phyloP scores from a whole-genome alignment of 805 yeast species.

The Candida piceae region DNA sequence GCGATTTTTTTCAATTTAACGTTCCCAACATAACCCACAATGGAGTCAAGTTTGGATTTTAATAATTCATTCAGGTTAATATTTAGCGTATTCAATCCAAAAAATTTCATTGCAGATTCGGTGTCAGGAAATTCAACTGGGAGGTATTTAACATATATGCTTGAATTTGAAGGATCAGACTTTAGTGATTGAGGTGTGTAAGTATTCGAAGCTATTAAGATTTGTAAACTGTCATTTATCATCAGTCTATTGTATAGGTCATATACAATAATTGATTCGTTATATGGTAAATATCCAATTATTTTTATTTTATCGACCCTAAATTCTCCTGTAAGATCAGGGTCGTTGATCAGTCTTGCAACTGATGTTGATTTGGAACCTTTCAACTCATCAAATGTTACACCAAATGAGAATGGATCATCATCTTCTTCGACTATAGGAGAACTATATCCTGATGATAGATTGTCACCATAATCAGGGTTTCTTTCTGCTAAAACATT shows the following conservation, averaged over 20 bases:
- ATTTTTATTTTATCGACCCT: constrained; percentile 2
- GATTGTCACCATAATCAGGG: not conserved
- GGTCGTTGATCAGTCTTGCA: not conserved
- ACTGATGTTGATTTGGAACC: not conserved
- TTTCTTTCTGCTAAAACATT: not conserved
- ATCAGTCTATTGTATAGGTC: not conserved
- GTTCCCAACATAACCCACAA: not conserved
- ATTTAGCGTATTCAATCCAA: not conserved
- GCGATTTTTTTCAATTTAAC: too few species aligned
- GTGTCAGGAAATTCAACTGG: not conserved
- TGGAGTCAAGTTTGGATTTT: not conserved
- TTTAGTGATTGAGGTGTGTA: not conserved
- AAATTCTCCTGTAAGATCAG: not conserved
- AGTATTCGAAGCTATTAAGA: constrained; percentile 1
- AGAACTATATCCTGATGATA: not conserved
- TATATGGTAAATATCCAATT: constrained; percentile 9
- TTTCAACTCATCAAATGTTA: not conserved
- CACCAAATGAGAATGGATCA: not conserved
- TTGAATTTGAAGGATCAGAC: not conserved
- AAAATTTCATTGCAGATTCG: not conserved
- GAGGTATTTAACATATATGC: constrained; percentile 1
- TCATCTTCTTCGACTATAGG: not conserved
- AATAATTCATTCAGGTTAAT: not conserved
- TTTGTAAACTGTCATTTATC: constrained; percentile 1
- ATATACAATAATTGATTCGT: constrained; percentile 1